Base-by-base conservation (phyloP, 2,329 filamentous ascomycete genomes). In the Fusarium concolor region DNA sequence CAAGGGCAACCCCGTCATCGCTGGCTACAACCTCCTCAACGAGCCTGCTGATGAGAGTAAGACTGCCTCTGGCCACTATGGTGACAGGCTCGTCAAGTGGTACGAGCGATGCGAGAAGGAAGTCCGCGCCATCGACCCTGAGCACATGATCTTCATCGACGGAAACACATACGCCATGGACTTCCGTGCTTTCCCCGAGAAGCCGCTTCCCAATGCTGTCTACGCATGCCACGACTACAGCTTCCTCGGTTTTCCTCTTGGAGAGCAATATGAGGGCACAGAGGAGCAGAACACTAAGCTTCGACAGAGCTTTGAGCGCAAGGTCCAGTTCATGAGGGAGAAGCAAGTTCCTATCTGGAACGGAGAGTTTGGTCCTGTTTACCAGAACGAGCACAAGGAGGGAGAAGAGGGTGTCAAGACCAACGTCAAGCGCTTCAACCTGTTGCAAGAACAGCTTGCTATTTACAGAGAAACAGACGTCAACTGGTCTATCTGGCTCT, bases 401-500 rank as follows among this genome's bases (percentile, higher is more conserved):
- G 80, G 83, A n/a, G 64, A 68, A 0, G 74, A 78, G 33, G 76
- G 75, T 5, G 76, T 78, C 4, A 75, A 71, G 20, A 79, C 78
- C 12, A 84, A 85, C 51, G 60, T 71, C 3, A 77, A 81, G 38
- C 74, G 83, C 1, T 83, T 80, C 47, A 77, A 77, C 1, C 70
- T 84, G 0, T 70, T 85, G 0, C 74, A 78, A 3, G 78, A 82
- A 38, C 83, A 85, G 45, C 68, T 81, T 3, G 54, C 67, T 2
- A 79, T 81, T 3, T 81, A 81, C 56, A 60, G 65, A 47, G 74
- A 76, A 29, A 67, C 56, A 4, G 56, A 61, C 1, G 83, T 73
- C 75, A 83, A 82, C 44, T 90, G 87, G 88, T 84, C 79, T 15
- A 90, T 90, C 70, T 88, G 86, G 85, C 75, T 86, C 0, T 87